These are phyloP conservation scores for Psidium guajava DNA, from an alignment of 345 rosid species.

Conservation along the genomic window DNA sequence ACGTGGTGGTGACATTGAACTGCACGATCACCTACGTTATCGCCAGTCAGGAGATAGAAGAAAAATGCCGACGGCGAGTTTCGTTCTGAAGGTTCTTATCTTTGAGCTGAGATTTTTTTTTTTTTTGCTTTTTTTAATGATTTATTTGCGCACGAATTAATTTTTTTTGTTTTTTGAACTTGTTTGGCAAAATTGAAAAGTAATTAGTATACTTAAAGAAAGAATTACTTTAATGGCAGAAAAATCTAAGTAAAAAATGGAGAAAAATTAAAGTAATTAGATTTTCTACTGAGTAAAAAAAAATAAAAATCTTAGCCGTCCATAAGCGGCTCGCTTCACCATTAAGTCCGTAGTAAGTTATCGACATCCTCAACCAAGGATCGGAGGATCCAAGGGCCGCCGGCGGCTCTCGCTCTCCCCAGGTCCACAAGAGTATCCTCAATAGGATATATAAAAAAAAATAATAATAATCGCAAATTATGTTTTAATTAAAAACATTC, in stretches of 20 bases:
- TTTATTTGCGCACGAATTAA: background rate
- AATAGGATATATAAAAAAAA: background rate
- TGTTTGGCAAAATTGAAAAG: background rate
- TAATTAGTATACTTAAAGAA: background rate
- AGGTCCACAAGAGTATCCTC: background rate
- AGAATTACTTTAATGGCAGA: background rate
- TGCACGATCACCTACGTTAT: slow-evolving; percentile 15
- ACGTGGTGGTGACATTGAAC: slow-evolving; percentile 11
- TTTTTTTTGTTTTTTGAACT: background rate
- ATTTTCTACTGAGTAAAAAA: background rate
- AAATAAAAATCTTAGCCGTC: background rate
- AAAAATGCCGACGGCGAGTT: background rate
- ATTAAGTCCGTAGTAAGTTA: background rate
- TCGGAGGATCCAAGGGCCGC: background rate
- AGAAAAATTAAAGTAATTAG: too few species aligned
- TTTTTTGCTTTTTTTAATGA: background rate
- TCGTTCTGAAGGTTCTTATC: background rate
- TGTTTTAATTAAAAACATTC: background rate
- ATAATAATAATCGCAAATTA: too few species aligned
- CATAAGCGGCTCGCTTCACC: background rate
- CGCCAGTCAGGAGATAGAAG: background rate
- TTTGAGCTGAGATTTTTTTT: background rate
- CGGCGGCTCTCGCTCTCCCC: background rate
- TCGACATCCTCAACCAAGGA: background rate
- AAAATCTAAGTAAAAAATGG: too few species aligned